Percentiles rank a stretch among this genome's conserved stretches.
phyloP scores from a whole-genome alignment of 495 filamentous ascomycete genomes.

The Ascobolus immersus region DNA sequence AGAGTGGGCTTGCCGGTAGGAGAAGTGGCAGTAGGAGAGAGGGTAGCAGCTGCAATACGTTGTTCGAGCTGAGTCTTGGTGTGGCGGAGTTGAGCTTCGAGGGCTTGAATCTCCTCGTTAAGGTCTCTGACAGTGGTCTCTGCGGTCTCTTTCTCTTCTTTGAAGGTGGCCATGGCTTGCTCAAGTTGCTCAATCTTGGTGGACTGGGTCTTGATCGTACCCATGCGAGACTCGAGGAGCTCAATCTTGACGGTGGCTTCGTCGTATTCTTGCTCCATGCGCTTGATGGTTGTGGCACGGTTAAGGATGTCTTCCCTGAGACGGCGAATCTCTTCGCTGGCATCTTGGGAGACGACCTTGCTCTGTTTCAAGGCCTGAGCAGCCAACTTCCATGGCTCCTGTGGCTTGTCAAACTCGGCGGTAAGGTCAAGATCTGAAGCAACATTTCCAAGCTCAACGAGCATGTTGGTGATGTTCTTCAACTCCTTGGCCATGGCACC shows the following conservation, averaged over 20 bases:
- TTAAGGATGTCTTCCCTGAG: slow-evolving; percentile 49
- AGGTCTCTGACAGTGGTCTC: slow-evolving; percentile 29
- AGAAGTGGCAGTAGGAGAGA: too few species aligned
- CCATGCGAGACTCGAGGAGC: slow-evolving; percentile 55
- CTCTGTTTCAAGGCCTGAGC: slow-evolving; percentile 50
- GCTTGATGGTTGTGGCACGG: slow-evolving; percentile 31
- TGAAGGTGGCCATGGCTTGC: slow-evolving; percentile 28
- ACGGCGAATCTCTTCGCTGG: slow-evolving; percentile 50
- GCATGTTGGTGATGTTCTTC: slow-evolving; percentile 32
- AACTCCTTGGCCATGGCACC: slow-evolving; percentile 41
- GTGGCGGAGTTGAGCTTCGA: too few species aligned
- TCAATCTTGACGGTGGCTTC: slow-evolving; percentile 74
- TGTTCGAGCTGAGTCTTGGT: too few species aligned
- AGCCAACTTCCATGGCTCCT: slow-evolving; percentile 63
- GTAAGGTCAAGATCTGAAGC: slow-evolving; percentile 54
- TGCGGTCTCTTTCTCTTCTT: slow-evolving; percentile 24
- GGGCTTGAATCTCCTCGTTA: slow-evolving; percentile 33
- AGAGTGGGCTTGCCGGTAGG: too few species aligned
- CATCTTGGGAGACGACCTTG: slow-evolving; percentile 51
- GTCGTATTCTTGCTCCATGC: slow-evolving; percentile 33
- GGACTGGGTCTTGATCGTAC: slow-evolving; percentile 48
- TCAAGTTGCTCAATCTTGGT: slow-evolving; percentile 40
- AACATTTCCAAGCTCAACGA: slow-evolving; percentile 48
- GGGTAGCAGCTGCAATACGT: too few species aligned
- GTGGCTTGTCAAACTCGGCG: slow-evolving; percentile 54